Percentiles rank a stretch among this genome's conserved stretches.
These are phyloP conservation scores for Fraxinus excelsior DNA, from an alignment of 257 asterid genomes.

Conservation along the genomic window DNA sequence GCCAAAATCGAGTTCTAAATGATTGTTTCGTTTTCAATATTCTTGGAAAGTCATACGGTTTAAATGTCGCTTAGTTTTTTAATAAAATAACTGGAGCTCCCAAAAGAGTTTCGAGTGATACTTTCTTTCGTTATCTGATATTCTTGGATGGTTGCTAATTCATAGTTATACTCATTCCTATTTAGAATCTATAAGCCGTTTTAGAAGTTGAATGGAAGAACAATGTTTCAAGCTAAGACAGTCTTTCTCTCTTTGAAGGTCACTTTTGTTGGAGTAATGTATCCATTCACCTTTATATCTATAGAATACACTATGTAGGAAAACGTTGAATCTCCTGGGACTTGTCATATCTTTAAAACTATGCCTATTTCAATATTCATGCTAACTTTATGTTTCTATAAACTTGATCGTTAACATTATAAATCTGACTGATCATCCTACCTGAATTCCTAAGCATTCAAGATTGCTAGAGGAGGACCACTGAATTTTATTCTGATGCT, in stretches of 20 bases:
- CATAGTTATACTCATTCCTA: too few species aligned
- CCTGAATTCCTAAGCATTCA: conserved; percentile 74
- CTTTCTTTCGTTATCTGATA: too few species aligned
- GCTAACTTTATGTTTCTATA: background rate
- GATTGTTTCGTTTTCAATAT: background rate
- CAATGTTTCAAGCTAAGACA: background rate
- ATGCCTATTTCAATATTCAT: background rate
- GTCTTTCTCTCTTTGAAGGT: background rate
- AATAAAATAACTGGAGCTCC: background rate
- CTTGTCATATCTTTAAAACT: background rate
- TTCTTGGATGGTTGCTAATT: background rate
- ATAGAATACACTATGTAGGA: background rate
- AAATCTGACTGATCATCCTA: background rate
- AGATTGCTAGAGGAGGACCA: conserved; percentile 89
- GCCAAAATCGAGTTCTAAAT: background rate
- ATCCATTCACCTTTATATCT: background rate
- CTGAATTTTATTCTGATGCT: conserved; percentile 93
- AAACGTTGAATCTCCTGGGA: background rate
- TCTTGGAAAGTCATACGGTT: background rate
- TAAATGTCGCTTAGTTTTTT: background rate
- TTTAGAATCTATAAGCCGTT: background rate
- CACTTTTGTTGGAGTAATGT: background rate
- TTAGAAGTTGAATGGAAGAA: background rate
- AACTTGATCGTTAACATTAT: background rate
- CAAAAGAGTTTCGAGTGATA: background rate